These are phyloP conservation scores for Babesia bigemina DNA, from an alignment of 169 alveolate species.

Conservation along the genomic window DNA sequence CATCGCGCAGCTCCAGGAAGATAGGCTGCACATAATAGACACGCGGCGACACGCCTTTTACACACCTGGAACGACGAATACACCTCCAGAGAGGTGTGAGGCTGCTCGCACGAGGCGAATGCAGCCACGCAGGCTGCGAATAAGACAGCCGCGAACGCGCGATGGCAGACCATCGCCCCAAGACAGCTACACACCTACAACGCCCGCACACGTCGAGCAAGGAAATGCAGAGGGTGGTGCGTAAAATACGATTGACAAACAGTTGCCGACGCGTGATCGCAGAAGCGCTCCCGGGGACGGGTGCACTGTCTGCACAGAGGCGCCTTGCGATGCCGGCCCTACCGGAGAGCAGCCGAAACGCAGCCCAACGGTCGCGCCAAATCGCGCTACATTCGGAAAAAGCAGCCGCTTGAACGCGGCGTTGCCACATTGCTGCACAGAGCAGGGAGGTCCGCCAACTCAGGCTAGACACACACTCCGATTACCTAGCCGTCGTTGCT, in stretches of 20 bases:
- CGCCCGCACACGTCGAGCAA: neutral
- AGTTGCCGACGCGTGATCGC: no score
- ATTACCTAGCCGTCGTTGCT: no score
- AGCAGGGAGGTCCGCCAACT: no score
- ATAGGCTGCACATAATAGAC: slow-evolving; percentile 14
- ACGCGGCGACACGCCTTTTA: neutral
- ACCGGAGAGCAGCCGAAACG: no score
- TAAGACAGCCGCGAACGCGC: slow-evolving; percentile 6
- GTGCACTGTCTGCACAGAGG: slow-evolving; percentile 37
- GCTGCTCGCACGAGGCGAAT: neutral
- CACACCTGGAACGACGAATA: slow-evolving; percentile 8
- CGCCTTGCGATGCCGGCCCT: neutral
- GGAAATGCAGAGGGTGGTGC: neutral
- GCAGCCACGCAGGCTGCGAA: slow-evolving; percentile 1
- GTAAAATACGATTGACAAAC: neutral
- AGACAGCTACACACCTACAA: neutral
- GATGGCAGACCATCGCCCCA: slow-evolving; percentile 12
- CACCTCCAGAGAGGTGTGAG: neutral
- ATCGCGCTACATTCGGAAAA: no score
- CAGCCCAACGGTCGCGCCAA: no score
- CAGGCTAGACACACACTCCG: no score
- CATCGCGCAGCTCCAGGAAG: slow-evolving; percentile 21
- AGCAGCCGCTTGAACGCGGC: no score
- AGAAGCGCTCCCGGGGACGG: neutral
- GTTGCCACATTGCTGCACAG: no score